Conservation (phyloP, 495 filamentous ascomycete genomes). For the Cercophora newfieldiana region DNA sequence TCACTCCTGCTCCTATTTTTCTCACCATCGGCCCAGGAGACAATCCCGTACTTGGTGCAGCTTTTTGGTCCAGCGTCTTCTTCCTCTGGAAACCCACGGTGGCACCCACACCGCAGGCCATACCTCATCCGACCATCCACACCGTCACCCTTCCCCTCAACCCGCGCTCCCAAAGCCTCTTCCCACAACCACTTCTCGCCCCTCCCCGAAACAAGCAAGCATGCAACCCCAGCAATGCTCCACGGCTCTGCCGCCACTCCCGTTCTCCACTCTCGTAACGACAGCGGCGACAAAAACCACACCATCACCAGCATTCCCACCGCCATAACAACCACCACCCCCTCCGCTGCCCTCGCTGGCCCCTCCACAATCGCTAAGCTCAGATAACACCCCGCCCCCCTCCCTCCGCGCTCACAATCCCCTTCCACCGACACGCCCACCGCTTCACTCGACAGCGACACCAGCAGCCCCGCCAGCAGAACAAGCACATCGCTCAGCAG, state of each 20-base stretch:
- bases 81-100: too few relatives aligned
- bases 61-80: too few relatives aligned
- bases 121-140: not conserved
- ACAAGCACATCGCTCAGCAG: not conserved
- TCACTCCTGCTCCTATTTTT: too few relatives aligned
- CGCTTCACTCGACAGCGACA: not conserved
- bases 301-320: not conserved
- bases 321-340: not conserved
- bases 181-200: not conserved
- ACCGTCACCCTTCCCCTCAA: not conserved
- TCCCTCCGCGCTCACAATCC: not conserved
- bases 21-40: too few relatives aligned
- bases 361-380: not conserved
- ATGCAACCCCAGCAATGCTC: not conserved
- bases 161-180: not conserved
- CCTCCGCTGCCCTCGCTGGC: slow-evolving; percentile 2
- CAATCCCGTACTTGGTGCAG: too few relatives aligned
- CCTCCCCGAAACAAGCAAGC: not conserved
- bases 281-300: not conserved
- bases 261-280: not conserved
- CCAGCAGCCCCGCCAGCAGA: not conserved
- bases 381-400: not conserved
- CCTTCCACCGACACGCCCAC: not conserved
- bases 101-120: too few relatives aligned
- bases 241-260: not conserved